Conservation (phyloP, 768 basidiomycete species). For the Lentinula boryana region DNA sequence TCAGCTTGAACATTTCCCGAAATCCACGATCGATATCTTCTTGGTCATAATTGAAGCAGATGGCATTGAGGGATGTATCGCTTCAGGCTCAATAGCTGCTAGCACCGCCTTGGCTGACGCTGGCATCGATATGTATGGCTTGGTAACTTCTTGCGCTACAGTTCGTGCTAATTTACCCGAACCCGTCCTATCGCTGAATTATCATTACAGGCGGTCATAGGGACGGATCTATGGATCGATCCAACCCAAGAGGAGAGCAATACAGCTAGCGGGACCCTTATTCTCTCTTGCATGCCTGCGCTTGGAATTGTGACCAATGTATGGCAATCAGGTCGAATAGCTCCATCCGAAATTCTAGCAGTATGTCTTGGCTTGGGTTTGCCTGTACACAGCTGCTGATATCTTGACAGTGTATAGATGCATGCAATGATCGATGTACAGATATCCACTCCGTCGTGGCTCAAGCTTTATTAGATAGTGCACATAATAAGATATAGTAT, state of each 20-base stretch:
- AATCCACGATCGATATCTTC: conserved; percentile 90
- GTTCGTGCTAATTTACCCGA: conserved; percentile 33
- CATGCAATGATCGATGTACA: conserved; percentile 62
- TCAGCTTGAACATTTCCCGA: conserved; percentile 86
- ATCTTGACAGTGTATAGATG: conserved; percentile 54
- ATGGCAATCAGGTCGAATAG: conserved; percentile 78
- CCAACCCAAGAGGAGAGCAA: conserved; percentile 67
- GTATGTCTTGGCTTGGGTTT: conserved; percentile 34
- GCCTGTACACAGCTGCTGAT: conserved; percentile 1
- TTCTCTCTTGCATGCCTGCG: conserved; percentile 84
- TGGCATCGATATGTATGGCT: conserved; percentile 84
- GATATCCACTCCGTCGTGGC: conserved; percentile 75
- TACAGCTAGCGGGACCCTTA: conserved; percentile 57
- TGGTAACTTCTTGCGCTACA: conserved; percentile 80
- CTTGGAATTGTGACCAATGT: conserved; percentile 75
- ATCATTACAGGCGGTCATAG: conserved; percentile 46
- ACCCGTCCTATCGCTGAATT: conserved; percentile 9
- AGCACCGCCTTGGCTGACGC: conserved; percentile 90
- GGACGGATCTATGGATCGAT: conserved; percentile 67
- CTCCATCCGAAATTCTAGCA: conserved; percentile 41
- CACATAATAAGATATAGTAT: conserved; percentile 1
- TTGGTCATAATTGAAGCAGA: conserved; percentile 89
- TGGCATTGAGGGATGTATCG: conserved; percentile 83
- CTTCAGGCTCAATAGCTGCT: conserved; percentile 81
- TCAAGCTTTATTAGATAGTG: conserved; percentile 53